Base-by-base conservation (phyloP, 495 filamentous ascomycete species). In the Penicillium diatomitis region DNA sequence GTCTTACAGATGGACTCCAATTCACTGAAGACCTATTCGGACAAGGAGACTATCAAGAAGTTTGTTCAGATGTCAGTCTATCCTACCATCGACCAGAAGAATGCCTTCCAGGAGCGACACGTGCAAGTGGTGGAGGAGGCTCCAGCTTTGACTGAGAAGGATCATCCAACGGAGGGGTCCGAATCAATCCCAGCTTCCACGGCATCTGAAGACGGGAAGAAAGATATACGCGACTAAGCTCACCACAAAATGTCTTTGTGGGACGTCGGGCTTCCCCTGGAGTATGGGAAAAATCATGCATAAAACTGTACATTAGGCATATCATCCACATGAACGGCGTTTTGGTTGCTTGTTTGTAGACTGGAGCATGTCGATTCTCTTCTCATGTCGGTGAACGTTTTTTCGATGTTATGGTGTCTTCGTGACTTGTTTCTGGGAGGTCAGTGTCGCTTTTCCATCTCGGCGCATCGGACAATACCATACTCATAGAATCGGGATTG, bases 21-120 rank as follows among this genome's bases (percentile, higher is more conserved):
- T 1, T 39, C 55, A 42, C 45, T 73, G 46, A 61, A 56, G 30
- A 64, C 53, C 28, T 74, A 70, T 33, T 70, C 68, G 4, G 55
- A 63, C 2, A 29, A 46, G 10, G 51, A 58, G 7, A 40, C 57
- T 2, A 32, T 56, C 8, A 32, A 56, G 11, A 50, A 50, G 10
- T 58, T 58, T 43, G 32, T 40, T 35, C 30, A 6, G 2, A 31
- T 20, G 30, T n/a, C 35, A 37, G 32, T 70, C 8, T 46, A 49
- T 36, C 61, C 66, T 3, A 65, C 66, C 4, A 7, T 30, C 4
- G 52, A 57, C 20, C 66, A 65, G 46, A 38, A 49, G 29, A 44
- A 46, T n/a, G 52, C 37, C 5, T 63, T 56, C 30, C 28, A 51
- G 0, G 48, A 62, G 27, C 49, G 46, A 9, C 38, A 46, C 43